Base-by-base conservation (phyloP, 495 filamentous ascomycete species). In the Glutinoglossum americanum region DNA sequence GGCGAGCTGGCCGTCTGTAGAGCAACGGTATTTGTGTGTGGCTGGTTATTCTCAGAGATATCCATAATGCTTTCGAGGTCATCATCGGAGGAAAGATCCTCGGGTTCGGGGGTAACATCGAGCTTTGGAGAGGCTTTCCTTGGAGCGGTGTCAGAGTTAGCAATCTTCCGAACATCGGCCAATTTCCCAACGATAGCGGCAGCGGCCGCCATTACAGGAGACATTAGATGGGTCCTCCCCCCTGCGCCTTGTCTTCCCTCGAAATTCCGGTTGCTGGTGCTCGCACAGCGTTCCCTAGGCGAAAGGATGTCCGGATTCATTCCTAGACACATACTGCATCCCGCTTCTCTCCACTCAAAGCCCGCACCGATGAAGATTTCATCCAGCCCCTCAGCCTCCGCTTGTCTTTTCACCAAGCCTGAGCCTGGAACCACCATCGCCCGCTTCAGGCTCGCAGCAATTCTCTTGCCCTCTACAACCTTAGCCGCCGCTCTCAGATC, bases 281-380 rank as follows among this genome's bases (percentile, higher is more conserved):
- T 87, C 41, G 92, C 92, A 64, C 92, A 98, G 58, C 92, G 80
- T 72, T 98, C 92, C 65, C 82, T 78, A 48, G 92, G 92, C 1
- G 86, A 80, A n/a, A 97, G 78, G 63, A 98, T 95, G 69, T 98
- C 92, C 0, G 92, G 89, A 74, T 98, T 98, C 92, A 98, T 98
- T 68, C 92, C 92, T 30, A 98, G 78, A 64, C 92, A 98, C 92
- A 98, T 98, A 56, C 84, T 89, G 74, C 92, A 98, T 48, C 92
- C 92, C 59, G 92, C 92, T 75, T 98, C 92, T 59, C 92, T 78
- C 90, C 90, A 97, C 67, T 98, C 92, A 58, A 96, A 97, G 8
- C 92, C 92, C 55, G 92, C 87, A 47, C 94, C 87, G 21, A 72
- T 67, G 68, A 98, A 98, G 62, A 94, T 83, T 73, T 85, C 85